Percentiles rank a stretch among this genome's conserved stretches.
phyloP scores from a whole-genome alignment of 1,284 basidiomycete genomes.

The Earliella scabrosa region DNA sequence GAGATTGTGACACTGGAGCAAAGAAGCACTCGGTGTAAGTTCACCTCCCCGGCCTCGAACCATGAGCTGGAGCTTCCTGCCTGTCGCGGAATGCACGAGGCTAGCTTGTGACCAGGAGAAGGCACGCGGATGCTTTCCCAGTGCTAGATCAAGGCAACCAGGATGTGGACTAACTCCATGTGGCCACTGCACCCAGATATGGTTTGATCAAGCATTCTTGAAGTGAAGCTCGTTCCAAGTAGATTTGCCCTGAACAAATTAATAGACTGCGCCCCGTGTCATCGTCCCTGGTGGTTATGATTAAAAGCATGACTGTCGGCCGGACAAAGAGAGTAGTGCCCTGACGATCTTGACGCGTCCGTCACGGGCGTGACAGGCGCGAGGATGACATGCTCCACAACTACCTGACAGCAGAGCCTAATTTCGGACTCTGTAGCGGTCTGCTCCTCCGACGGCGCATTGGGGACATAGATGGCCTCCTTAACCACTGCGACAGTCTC shows the following conservation, averaged over 20 bases:
- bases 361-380: slow-evolving; percentile 16
- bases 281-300: background rate
- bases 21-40: no score
- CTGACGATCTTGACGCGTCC: slow-evolving; percentile 8
- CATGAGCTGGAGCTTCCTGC: background rate
- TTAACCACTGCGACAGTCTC: background rate
- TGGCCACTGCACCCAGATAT: no score
- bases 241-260: no score
- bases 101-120: no score
- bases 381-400: slow-evolving; percentile 7
- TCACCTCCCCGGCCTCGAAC: no score
- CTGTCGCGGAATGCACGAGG: background rate
- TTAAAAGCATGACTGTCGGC: background rate
- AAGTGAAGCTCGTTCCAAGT: no score
- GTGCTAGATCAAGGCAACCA: no score
- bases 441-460: background rate
- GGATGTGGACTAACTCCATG: no score
- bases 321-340: background rate
- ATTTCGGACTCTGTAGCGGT: background rate
- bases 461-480: background rate
- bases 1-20: no score
- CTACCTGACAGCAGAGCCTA: background rate
- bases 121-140: no score
- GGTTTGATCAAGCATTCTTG: no score
- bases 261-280: no score